phyloP scores from a whole-genome alignment of 192 early-diverging fungal species.

The Coemansia javaensis region DNA sequence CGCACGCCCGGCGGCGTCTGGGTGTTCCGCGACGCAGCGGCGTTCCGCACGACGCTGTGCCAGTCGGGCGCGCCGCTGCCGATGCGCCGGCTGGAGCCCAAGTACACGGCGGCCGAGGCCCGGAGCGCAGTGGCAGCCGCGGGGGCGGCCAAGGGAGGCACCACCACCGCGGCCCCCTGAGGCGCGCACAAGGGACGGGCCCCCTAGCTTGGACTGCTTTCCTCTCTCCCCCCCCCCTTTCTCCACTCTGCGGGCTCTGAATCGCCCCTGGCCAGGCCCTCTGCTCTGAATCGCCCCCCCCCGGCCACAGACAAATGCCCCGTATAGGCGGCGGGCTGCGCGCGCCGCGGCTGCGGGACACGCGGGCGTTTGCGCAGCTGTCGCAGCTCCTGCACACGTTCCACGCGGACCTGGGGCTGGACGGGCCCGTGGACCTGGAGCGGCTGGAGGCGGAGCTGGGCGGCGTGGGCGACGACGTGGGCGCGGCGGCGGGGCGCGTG shows the following conservation, averaged over 20 bases:
- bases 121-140: too few relatives aligned
- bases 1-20: conserved; percentile 20
- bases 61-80: conserved; percentile 44
- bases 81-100: conserved; percentile 23
- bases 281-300: too few relatives aligned
- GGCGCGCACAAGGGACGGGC: too few relatives aligned
- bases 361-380: conserved; percentile 30
- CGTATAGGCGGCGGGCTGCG: conserved; percentile 4
- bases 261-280: too few relatives aligned
- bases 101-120: too few relatives aligned
- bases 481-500: not conserved
- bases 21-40: conserved; percentile 35
- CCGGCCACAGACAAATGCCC: conserved; percentile 23
- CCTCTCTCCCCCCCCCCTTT: too few relatives aligned
- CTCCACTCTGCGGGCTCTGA: too few relatives aligned
- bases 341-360: conserved; percentile 15
- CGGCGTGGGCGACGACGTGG: not conserved
- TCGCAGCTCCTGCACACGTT: conserved; percentile 23
- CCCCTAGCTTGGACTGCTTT: too few relatives aligned
- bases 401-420: conserved; percentile 13
- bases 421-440: conserved; percentile 10
- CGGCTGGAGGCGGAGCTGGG: conserved; percentile 22
- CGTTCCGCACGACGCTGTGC: conserved; percentile 29
- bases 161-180: too few relatives aligned
- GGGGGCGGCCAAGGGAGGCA: too few relatives aligned